Evolutionary conservation across 371 early-diverging fungal genomes (phyloP), one percentile per base, ranked within the genome.

Genomic region (Apophysomyces ossiformis): DNA sequence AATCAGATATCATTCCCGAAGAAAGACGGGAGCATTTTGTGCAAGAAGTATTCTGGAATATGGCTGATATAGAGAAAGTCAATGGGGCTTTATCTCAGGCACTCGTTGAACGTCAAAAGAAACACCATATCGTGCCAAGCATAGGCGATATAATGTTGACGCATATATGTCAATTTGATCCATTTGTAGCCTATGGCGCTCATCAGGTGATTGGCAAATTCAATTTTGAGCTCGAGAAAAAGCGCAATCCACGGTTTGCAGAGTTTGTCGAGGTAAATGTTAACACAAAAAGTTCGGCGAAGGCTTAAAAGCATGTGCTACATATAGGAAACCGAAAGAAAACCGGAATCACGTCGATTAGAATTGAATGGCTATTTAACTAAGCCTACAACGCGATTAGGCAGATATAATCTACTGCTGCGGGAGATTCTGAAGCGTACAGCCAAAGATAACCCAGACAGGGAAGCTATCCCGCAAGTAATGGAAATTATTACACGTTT

Each of bases 171-270:
- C 81, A 83, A 37, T 91, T 96, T 67, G 84, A 91, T 44, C 90
- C 92, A 0, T 96, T 94, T 66, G 90, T 96, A 7, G 87, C 83
- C 35, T 97, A 97, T 77, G 95, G 96, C 37, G 93, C 92, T 7
- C 91, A 93, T 73, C 95, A 96, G 70, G 85, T 91, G 18, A 87
- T 88, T 70, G 94, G 93, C 43, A 93, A 93, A 69, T 86, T 91
- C 68, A 81, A 83, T 9, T 87, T 94, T 67, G 96, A 95, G 57
- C 74, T 85, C 7, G 96, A 96, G 64, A 87, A 87, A 66, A 84
- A 83, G 39, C 74, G 69, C 12, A 95, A 96, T 68, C 69, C 71
- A 7, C 74, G 66, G 41, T 90, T 97, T 47, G 84, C 77, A 38
- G 85, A 88, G 73, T 96, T 95, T 80, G 83, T 93, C 26, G 83